phyloP scores from a whole-genome alignment of 257 asterid species.

The Thymus quinquecostatus region DNA sequence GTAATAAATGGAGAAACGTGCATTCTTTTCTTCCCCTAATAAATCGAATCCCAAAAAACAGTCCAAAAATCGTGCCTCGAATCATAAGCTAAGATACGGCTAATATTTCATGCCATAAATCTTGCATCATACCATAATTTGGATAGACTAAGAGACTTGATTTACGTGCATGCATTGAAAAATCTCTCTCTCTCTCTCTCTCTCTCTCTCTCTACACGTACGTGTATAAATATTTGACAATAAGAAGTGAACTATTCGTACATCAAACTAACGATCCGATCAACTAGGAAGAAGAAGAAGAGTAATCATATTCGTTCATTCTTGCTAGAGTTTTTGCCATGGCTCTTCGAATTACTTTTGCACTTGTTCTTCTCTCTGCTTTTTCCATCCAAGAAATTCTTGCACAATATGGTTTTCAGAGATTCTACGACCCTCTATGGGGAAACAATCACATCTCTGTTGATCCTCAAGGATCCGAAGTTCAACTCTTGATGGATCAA shows the following conservation, averaged over 20 bases:
- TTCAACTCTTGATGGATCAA: conserved; percentile 43
- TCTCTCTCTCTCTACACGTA: not conserved
- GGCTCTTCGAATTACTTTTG: conserved; percentile 25
- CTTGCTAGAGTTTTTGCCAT: conserved; percentile 15
- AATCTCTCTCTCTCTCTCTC: not conserved
- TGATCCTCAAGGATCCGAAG: conserved; percentile 41
- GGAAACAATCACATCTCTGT: conserved; percentile 48
- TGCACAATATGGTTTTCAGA: conserved; percentile 30
- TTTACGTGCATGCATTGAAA: not conserved
- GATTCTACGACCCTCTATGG: conserved; percentile 42
- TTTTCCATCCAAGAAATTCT: conserved; percentile 10
- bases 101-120: not conserved
- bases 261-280: not conserved
- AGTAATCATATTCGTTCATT: not conserved
- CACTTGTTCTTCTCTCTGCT: not conserved
- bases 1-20: not conserved
- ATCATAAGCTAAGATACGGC: too few species aligned
- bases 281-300: not conserved
- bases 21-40: not conserved
- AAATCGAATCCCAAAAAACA: not conserved
- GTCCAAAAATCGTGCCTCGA: not conserved
- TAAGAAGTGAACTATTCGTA: not conserved
- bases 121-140: not conserved
- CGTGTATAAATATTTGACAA: not conserved
- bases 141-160: not conserved